phyloP scores from a whole-genome alignment of 1,284 basidiomycete species.

The Irpex lacteus region DNA sequence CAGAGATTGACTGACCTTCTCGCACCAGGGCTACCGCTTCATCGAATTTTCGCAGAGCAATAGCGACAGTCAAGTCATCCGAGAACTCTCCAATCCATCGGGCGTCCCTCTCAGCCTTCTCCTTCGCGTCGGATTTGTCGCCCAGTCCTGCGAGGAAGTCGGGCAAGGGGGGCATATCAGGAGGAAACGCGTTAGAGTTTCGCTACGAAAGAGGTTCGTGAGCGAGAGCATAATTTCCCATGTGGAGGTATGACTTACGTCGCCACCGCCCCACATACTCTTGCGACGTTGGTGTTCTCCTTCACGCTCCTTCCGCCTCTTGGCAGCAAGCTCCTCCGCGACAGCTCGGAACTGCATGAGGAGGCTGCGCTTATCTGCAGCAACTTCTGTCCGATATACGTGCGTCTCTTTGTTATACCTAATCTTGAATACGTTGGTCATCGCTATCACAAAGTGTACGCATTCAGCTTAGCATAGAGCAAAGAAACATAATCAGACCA shows the following conservation, averaged over 20 bases:
- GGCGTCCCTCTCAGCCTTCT: conserved; percentile 73
- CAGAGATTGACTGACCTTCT: conserved; percentile 50
- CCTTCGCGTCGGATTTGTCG: conserved; percentile 56
- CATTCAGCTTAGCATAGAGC: not conserved
- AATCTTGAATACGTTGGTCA: conserved; percentile 97
- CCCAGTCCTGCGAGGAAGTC: conserved; percentile 72
- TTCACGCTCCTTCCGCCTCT: conserved; percentile 88
- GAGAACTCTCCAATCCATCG: conserved; percentile 89
- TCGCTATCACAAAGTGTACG: conserved; percentile 45
- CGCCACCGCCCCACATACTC: conserved; percentile 68
- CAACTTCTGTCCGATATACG: conserved; percentile 84
- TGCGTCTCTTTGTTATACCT: conserved; percentile 90
- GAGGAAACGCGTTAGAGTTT: conserved; percentile 22
- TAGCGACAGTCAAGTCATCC: conserved; percentile 89
- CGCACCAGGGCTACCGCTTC: conserved; percentile 83
- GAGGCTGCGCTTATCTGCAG: conserved; percentile 84
- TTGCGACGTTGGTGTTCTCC: conserved; percentile 87
- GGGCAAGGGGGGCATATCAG: conserved; percentile 47
- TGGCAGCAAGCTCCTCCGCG: conserved; percentile 86
- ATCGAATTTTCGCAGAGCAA: conserved; percentile 88
- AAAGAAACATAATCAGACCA: not conserved
- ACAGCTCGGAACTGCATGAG: conserved; percentile 87
- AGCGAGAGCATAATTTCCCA: not conserved
- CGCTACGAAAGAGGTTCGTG: conserved; percentile 21
- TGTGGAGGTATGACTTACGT: conserved; percentile 40